Conservation (phyloP, 768 basidiomycete genomes). For the Pleurotus citrinopileatus region DNA sequence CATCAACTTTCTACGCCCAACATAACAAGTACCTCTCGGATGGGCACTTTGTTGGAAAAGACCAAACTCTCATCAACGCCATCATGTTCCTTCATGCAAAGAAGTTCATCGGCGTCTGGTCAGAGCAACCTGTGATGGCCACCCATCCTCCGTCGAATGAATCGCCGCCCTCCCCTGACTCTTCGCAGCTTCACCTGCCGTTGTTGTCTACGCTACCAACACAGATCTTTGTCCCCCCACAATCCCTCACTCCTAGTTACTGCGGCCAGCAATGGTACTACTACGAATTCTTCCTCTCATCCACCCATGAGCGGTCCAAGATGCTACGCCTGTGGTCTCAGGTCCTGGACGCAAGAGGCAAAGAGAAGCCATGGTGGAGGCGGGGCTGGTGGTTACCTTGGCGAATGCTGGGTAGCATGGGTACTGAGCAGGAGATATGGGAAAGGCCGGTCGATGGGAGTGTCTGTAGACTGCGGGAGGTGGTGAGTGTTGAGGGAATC, state of each 20-base stretch:
- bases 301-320: slow-evolving; percentile 14
- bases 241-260: slow-evolving; percentile 3
- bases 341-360: slow-evolving; percentile 15
- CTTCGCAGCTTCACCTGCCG: slow-evolving; percentile 2
- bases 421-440: slow-evolving; percentile 4
- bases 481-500: neutral
- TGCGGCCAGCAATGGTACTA: slow-evolving; percentile 47
- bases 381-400: slow-evolving; percentile 1
- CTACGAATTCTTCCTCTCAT: slow-evolving; percentile 48
- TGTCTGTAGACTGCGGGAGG: neutral
- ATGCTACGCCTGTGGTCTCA: slow-evolving; percentile 14
- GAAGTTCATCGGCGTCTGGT: slow-evolving; percentile 43
- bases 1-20: slow-evolving; percentile 42
- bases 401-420: slow-evolving; percentile 1
- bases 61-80: slow-evolving; percentile 52
- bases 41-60: slow-evolving; percentile 55
- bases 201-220: slow-evolving; percentile 17
- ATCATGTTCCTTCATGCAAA: slow-evolving; percentile 43
- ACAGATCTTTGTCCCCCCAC: neutral
- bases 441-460: neutral
- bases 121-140: slow-evolving; percentile 9
- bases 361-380: slow-evolving; percentile 18
- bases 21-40: slow-evolving; percentile 48
- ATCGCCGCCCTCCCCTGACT: neutral
- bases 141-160: neutral